Conservation (phyloP, 2,329 filamentous ascomycete genomes). For the Celoporthe dispersa region DNA sequence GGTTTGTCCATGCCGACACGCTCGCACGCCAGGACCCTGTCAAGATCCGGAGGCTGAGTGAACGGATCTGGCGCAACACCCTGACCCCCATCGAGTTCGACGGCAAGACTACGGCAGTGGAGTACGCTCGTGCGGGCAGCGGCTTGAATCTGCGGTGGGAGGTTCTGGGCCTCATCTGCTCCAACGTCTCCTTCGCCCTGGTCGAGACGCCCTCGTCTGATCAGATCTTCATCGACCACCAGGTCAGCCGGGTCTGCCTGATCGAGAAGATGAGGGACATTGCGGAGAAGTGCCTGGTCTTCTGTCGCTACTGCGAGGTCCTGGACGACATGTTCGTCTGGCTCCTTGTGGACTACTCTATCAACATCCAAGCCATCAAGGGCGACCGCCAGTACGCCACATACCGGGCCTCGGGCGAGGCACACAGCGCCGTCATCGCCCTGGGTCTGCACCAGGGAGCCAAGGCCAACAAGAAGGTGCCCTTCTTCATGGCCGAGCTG, state of each 20-base stretch:
- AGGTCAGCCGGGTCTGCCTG: constrained; percentile 35
- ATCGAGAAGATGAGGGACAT: constrained; percentile 38
- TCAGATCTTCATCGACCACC: constrained; percentile 35
- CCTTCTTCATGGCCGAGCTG: constrained; percentile 40
- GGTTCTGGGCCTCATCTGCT: constrained; percentile 41
- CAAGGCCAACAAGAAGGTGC: constrained; percentile 36
- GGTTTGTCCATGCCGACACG: constrained; percentile 35
- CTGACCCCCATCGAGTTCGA: constrained; percentile 36
- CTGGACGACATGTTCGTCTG: constrained; percentile 41
- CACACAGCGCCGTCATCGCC: constrained; percentile 37
- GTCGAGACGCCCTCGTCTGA: constrained; percentile 36
- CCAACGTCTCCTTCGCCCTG: constrained; percentile 36
- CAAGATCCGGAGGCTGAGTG: constrained; percentile 39
- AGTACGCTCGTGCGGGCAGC: constrained; percentile 37
- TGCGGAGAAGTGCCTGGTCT: constrained; percentile 37
- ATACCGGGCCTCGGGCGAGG: constrained; percentile 39
- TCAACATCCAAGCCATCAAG: constrained; percentile 34
- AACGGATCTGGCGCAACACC: constrained; percentile 42
- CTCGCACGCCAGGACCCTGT: constrained; percentile 39
- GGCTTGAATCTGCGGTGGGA: constrained; percentile 42
- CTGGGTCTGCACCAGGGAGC: constrained; percentile 41
- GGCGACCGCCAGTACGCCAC: constrained; percentile 38
- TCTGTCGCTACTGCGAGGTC: constrained; percentile 40
- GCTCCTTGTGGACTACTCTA: constrained; percentile 37
- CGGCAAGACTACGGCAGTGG: constrained; percentile 35